phyloP scores from a whole-genome alignment of 192 early-diverging fungal genomes.

The Cetraspora pellucida region DNA sequence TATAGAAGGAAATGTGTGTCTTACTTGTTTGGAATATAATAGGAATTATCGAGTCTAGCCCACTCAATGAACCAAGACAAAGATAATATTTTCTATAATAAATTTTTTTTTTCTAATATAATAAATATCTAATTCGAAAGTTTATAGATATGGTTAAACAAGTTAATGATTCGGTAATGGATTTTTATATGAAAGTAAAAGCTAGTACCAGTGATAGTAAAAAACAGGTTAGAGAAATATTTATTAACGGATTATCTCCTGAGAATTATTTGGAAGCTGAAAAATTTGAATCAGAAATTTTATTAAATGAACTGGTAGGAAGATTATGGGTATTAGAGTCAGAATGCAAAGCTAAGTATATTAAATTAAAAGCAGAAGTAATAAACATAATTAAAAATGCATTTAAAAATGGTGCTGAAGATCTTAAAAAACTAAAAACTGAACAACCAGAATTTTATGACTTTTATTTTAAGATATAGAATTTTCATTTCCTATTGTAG shows the following conservation, averaged over 20 bases:
- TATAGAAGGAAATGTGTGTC: constrained; percentile 17
- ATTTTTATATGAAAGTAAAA: constrained; percentile 20
- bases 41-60: not conserved
- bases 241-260: constrained; percentile 19
- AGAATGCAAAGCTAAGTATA: constrained; percentile 16
- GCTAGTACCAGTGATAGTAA: constrained; percentile 1
- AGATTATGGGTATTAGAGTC: constrained; percentile 19
- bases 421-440: not conserved
- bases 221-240: constrained; percentile 18
- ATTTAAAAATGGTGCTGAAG: not conserved
- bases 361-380: constrained; percentile 2
- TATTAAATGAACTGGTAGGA: constrained; percentile 7
- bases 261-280: constrained; percentile 24
- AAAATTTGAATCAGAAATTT: constrained; percentile 13
- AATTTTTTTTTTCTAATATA: constrained; percentile 16
- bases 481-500: not conserved
- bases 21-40: constrained; percentile 7
- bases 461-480: not conserved
- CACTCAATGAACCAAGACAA: not conserved
- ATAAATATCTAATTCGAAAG: constrained; percentile 14
- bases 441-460: not conserved
- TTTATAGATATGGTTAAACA: constrained; percentile 17
- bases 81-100: not conserved
- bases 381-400: not conserved
- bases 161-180: constrained; percentile 13